phyloP scores from a whole-genome alignment of 805 yeast genomes.

The Cyberlindnera mrakii region DNA sequence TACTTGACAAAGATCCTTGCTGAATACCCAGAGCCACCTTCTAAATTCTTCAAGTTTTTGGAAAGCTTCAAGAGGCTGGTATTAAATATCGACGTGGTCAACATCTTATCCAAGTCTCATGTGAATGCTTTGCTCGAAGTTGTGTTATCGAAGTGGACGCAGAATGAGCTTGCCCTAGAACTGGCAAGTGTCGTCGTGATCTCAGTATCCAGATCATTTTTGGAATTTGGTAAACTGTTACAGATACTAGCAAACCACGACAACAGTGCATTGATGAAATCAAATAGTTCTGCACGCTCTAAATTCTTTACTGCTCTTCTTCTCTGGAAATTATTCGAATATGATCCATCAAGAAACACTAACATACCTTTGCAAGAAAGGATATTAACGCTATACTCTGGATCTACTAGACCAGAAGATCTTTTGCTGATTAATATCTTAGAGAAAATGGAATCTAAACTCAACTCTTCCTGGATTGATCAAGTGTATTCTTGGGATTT shows the following conservation, averaged over 20 bases:
- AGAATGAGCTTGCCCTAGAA: conserved; percentile 34
- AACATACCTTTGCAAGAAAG: conserved; percentile 41
- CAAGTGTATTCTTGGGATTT: conserved; percentile 64
- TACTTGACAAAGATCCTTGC: conserved; percentile 62
- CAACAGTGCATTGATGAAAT: conserved; percentile 27
- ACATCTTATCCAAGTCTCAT: conserved; percentile 36
- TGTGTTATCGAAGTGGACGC: conserved; percentile 46
- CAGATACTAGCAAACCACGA: conserved; percentile 60
- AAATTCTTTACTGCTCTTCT: conserved; percentile 41
- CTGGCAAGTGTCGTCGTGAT: conserved; percentile 37
- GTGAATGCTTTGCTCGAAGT: conserved; percentile 65
- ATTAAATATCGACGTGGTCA: conserved; percentile 28
- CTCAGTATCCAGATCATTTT: conserved; percentile 28
- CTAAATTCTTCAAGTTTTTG: conserved; percentile 29
- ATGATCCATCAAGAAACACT: conserved; percentile 41
- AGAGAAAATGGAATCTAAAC: conserved; percentile 47
- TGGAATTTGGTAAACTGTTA: conserved; percentile 45
- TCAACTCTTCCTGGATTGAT: conserved; percentile 59
- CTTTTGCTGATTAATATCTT: conserved; percentile 51
- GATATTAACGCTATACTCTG: conserved; percentile 52
- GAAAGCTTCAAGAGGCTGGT: conserved; percentile 28
- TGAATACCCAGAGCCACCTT: conserved; percentile 31
- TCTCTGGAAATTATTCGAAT: conserved; percentile 42
- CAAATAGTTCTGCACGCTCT: conserved; percentile 17
- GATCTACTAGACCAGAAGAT: conserved; percentile 58